These are phyloP conservation scores for Globisporangium middletonii DNA, from an alignment of 352 stramenopile species.

Conservation along the genomic window DNA sequence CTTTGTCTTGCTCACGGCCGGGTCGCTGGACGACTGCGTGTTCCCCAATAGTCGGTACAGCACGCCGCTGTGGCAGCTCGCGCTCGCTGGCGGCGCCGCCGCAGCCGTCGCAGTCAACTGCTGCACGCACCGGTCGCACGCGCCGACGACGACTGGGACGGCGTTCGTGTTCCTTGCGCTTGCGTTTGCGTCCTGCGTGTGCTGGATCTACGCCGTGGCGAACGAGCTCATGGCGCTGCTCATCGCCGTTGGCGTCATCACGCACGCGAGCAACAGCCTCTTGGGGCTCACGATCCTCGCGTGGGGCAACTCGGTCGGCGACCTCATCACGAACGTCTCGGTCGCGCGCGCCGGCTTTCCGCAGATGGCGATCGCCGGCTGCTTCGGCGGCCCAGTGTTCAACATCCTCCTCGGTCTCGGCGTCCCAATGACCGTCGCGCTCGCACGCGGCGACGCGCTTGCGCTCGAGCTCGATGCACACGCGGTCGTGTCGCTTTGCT, in stretches of 20 bases:
- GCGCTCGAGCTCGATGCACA: slow-evolving; percentile 55
- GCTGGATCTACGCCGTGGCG: slow-evolving; percentile 90
- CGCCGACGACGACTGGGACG: slow-evolving; percentile 37
- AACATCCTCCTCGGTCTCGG: slow-evolving; percentile 79
- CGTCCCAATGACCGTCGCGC: slow-evolving; percentile 61
- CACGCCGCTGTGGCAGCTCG: slow-evolving; percentile 28
- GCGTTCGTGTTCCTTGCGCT: slow-evolving; percentile 59
- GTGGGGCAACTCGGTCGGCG: slow-evolving; percentile 81
- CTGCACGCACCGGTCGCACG: slow-evolving; percentile 53
- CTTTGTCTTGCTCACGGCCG: slow-evolving; percentile 72
- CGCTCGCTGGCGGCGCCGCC: slow-evolving; percentile 17
- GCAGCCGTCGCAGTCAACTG: slow-evolving; percentile 67
- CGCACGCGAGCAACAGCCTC: slow-evolving; percentile 67
- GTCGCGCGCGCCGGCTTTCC: slow-evolving; percentile 73
- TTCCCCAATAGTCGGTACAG: slow-evolving; percentile 9
- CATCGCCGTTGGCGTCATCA: slow-evolving; percentile 67
- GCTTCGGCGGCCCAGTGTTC: slow-evolving; percentile 79
- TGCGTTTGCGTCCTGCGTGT: slow-evolving; percentile 79
- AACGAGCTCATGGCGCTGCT: slow-evolving; percentile 84
- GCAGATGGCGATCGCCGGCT: slow-evolving; percentile 83
- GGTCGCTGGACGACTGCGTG: slow-evolving; percentile 6
- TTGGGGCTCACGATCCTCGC: slow-evolving; percentile 74
- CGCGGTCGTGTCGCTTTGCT: slow-evolving; percentile 63
- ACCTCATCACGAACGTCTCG: slow-evolving; percentile 81
- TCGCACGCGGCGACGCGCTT: slow-evolving; percentile 33